Conservation (phyloP, 495 filamentous ascomycete genomes). For the Aspergillus baeticus region DNA sequence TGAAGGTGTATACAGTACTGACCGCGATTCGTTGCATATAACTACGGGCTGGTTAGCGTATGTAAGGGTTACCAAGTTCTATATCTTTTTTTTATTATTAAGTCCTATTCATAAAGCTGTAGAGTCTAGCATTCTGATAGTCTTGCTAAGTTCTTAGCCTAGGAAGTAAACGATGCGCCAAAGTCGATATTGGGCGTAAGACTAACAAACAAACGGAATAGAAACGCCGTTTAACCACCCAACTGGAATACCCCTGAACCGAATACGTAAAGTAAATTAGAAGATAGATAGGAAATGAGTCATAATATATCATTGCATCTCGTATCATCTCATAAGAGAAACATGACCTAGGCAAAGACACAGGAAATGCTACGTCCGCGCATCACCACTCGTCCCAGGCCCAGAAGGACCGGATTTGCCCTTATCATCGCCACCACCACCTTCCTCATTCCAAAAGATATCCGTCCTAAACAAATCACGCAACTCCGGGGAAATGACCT, state of each 20-base stretch:
- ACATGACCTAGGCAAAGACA: neutral
- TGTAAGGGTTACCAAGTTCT: too few relatives aligned
- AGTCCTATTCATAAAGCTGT: too few relatives aligned
- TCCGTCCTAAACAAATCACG: constrained; percentile 71
- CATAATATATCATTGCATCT: neutral
- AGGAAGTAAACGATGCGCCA: too few relatives aligned
- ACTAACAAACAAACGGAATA: too few relatives aligned
- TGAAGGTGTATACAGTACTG: neutral
- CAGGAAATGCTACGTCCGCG: neutral
- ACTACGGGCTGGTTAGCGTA: too few relatives aligned
- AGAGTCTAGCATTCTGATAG: too few relatives aligned
- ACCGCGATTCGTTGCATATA: neutral
- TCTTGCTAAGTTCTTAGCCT: too few relatives aligned
- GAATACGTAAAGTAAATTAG: neutral
- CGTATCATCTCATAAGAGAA: neutral
- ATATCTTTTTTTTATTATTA: neutral
- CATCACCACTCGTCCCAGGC: too few relatives aligned
- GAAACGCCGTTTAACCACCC: neutral
- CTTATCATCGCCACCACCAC: neutral
- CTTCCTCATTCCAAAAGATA: constrained; percentile 43
- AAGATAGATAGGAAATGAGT: neutral
- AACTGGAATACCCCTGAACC: neutral
- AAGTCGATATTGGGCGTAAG: too few relatives aligned
- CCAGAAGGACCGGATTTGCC: too few relatives aligned
- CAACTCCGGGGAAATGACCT: constrained; percentile 78